These are phyloP conservation scores for Penicillium verhagenii DNA, from an alignment of 495 filamentous ascomycete species.

Conservation along the genomic window DNA sequence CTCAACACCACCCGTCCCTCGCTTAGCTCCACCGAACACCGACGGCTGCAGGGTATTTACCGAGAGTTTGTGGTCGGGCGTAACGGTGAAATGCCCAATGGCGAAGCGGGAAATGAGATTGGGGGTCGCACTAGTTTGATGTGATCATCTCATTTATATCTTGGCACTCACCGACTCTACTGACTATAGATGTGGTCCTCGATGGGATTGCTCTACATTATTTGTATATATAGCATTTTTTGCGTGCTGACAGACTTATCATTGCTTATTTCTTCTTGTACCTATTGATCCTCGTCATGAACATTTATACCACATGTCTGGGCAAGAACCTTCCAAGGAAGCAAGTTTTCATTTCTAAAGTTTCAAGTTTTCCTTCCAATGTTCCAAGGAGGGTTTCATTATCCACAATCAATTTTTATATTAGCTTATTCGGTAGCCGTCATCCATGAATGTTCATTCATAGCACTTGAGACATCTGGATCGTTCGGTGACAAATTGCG, in stretches of 20 bases:
- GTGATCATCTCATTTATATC: constrained; percentile 46
- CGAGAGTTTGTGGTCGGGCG: constrained; percentile 86
- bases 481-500: not conserved
- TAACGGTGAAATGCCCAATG: constrained; percentile 91
- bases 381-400: too few species aligned
- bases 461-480: too few species aligned
- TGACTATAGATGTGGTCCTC: not conserved
- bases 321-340: not conserved
- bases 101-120: constrained; percentile 85
- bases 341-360: not conserved
- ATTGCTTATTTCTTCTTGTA: not conserved
- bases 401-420: too few species aligned
- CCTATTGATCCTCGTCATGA: not conserved
- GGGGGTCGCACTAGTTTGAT: constrained; percentile 92
- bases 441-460: too few species aligned
- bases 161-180: not conserved
- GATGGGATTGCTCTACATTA: not conserved
- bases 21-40: constrained; percentile 72
- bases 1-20: constrained; percentile 78
- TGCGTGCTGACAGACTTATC: too few species aligned
- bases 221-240: not conserved
- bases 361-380: too few species aligned
- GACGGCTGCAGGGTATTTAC: constrained; percentile 76
- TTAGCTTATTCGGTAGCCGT: too few species aligned
- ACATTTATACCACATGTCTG: too few species aligned